Base-by-base conservation (phyloP, 345 rosid species). In the Arabidopsis thaliana region DNA sequence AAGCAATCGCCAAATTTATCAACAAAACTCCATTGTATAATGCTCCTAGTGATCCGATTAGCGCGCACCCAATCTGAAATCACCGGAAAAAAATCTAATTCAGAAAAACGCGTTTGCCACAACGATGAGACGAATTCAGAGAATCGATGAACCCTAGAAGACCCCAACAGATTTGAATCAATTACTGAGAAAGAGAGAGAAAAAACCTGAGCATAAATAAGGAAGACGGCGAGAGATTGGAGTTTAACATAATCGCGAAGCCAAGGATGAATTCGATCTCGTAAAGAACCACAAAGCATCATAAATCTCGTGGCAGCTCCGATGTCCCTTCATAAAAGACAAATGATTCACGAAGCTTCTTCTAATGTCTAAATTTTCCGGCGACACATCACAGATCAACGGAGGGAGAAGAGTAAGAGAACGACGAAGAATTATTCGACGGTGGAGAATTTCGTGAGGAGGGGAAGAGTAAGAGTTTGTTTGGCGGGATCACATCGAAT, bases 21-120 rank as follows among this genome's bases (percentile, higher is more conserved):
- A 93, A 66, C 82, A 87, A 75, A 1, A 91, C 91, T 37, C 98
- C 98, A 55, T 89, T 93, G 88, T 87, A 89, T 76, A 85, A 83
- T 69, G 98, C 96, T 2, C 98, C 97, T 2, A 91, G 79, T 7
- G 97, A 89, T 80, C 98, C 97, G 59, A 91, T 84, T 79, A 93
- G 73, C 6, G 98, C 89, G 75, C 97, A 89, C 3, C 90, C 96
- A 78, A 91, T 91, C 96, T 85, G 79, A 49, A 67, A 72, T 11
- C 50, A 57, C 2, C 23, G 13, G 46, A 11, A 40, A 38, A 32
- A 0, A 23, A 6, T n/a, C 42, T 11, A 52, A 40, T 10, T 16
- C 23, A 53, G 10, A 33, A 16, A 30, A 56, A n/a, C 5, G 20
- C 20, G 20, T 16, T 16, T 16, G 20, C 20, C 20, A 16, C 14